Evolutionary conservation across 495 filamentous ascomycete species (phyloP), one percentile per base, ranked within the genome.

Genomic region (Apodospora peruviana): DNA sequence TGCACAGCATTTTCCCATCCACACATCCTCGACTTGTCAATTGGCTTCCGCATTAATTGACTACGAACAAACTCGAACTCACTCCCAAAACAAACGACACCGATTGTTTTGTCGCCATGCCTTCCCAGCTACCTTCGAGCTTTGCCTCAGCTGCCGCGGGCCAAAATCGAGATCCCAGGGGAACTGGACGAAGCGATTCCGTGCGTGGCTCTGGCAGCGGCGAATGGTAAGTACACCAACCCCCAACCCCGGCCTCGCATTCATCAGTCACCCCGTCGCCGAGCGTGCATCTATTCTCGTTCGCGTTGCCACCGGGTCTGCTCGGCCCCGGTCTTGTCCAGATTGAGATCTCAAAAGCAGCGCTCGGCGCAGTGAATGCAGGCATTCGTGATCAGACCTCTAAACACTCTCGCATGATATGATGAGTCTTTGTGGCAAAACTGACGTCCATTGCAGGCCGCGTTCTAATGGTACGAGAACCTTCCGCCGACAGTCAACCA

Each of bases 141-240:
- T 90, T 90, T 75, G 86, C 86, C 62, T 87, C 85, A 56, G 86
- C 86, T 52, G 86, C 86, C 55, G 85, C 86, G 56, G 85, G 85
- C 64, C 85, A 87, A 68, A 80, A 71, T 56, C 71, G 74, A 60
- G 76, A 79, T 50, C 77, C 59, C 3, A 57, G 65, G 53, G 62
- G 55, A 42, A 48, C 42, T 40, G 56, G 56, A 51, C 50, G 60
- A 45, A 48, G 52, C 36, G 60, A 65, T 45, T 45, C 47, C 2
- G 52, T 52, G 20, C 62, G 62, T 21, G 60, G 59, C 5, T 53
- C 60, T 11, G 62, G 60, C 25, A 59, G 57, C 44, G 55, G 61
- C 43, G 67, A 69, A 59, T 62, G 66, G 66, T 66, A 57, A 66
- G 67, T 59, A 16, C 16, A 21, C n/a, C n/a, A n/a, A n/a, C n/a